Percentiles rank a stretch among this genome's conserved stretches.
Evolutionary conservation across 1,139 yeast species (phyloP).

Genomic region (Lodderomyces orthopsilosis): DNA sequence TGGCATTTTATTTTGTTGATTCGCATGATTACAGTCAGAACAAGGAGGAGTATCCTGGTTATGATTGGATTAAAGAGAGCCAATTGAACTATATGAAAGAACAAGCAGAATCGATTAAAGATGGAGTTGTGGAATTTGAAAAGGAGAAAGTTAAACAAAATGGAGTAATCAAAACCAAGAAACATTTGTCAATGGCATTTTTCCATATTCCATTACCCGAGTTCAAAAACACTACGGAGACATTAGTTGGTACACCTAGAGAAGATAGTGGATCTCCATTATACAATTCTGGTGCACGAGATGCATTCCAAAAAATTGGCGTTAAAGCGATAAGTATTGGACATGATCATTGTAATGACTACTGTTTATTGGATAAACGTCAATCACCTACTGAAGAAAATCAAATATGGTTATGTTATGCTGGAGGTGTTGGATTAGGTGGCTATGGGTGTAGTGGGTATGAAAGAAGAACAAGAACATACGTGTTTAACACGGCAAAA

Average conservation of each 20-base stretch:
- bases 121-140: conserved; percentile 24
- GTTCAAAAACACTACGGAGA: conserved; percentile 48
- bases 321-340: conserved; percentile 79
- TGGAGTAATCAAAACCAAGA: conserved; percentile 18
- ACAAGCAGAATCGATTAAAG: conserved; percentile 17
- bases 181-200: conserved; percentile 76
- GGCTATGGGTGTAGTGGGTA: conserved; percentile 92
- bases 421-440: conserved; percentile 92
- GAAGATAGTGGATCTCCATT: conserved; percentile 81
- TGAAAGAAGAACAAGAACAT: conserved; percentile 69
- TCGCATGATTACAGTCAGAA: conserved; percentile 69
- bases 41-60: conserved; percentile 69
- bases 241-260: conserved; percentile 54
- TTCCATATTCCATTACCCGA: conserved; percentile 94
- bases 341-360: conserved; percentile 94
- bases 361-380: conserved; percentile 56
- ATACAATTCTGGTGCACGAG: conserved; percentile 64
- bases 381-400: conserved; percentile 21
- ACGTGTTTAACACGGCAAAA: conserved; percentile 55
- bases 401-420: conserved; percentile 83
- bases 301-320: conserved; percentile 56
- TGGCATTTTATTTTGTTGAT: conserved; percentile 74
- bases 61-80: conserved; percentile 78
- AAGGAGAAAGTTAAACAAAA: conserved; percentile 8
- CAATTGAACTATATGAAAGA: conserved; percentile 63